Conservation (phyloP, 2,329 filamentous ascomycete genomes). For the Aureobasidium sp. region DNA sequence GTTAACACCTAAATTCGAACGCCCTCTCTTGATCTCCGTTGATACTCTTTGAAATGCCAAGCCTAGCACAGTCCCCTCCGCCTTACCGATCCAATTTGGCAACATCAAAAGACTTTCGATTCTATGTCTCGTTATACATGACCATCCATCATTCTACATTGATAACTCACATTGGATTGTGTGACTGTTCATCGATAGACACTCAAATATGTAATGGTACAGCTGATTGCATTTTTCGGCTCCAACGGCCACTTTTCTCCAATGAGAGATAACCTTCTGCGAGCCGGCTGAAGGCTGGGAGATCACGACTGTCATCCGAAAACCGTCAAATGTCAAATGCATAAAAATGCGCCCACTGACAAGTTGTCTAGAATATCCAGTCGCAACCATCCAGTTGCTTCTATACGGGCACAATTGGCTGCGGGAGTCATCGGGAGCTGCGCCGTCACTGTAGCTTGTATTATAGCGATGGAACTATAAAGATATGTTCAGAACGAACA, state of each 20-base stretch:
- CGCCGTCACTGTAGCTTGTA: too few species aligned
- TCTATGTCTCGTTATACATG: not conserved
- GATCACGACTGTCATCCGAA: not conserved
- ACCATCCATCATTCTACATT: not conserved
- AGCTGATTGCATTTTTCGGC: not conserved
- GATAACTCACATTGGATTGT: not conserved
- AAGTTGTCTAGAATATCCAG: too few species aligned
- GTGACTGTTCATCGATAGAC: not conserved
- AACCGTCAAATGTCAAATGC: not conserved
- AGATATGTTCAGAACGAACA: too few species aligned
- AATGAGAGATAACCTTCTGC: constrained; percentile 11
- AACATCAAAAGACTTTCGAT: constrained; percentile 11
- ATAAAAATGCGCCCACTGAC: not conserved
- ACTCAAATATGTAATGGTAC: not conserved
- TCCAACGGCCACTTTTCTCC: constrained; percentile 4
- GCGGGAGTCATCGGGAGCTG: too few species aligned
- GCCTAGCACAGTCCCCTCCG: constrained; percentile 11
- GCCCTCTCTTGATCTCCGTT: constrained; percentile 9
- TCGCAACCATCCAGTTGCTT: too few species aligned
- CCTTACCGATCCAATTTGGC: constrained; percentile 8
- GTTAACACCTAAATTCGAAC: constrained; percentile 13
- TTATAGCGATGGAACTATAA: too few species aligned
- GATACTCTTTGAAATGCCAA: constrained; percentile 14
- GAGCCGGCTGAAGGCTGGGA: not conserved
- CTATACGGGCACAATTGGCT: too few species aligned